Evolutionary conservation across 345 rosid species (phyloP).

Genomic region (Syzygium aromaticum): DNA sequence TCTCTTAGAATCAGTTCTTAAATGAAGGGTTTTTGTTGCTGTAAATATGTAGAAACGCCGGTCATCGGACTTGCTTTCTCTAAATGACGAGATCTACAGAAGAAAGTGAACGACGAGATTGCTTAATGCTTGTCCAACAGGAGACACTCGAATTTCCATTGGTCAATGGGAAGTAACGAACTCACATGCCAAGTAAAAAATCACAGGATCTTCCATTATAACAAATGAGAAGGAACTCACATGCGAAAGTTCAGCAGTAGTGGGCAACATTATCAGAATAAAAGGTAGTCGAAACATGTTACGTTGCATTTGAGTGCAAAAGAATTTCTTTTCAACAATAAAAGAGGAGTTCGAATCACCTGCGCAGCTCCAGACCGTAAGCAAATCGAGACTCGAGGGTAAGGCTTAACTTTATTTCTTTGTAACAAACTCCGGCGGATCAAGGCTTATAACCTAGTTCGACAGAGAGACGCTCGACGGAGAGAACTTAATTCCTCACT

Average conservation of each 20-base stretch:
- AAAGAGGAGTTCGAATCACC: neutral
- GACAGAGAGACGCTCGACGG: neutral
- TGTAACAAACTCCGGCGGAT: neutral
- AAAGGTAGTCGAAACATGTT: neutral
- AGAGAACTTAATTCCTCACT: neutral
- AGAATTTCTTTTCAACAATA: neutral
- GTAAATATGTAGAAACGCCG: conserved; percentile 87
- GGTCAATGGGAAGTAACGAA: neutral
- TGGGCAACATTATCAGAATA: neutral
- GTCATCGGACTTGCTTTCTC: conserved; percentile 97
- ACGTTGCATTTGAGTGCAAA: neutral
- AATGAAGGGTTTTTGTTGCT: conserved; percentile 93
- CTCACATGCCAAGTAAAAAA: neutral
- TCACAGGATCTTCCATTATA: neutral
- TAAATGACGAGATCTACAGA: conserved; percentile 80
- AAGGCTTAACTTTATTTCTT: neutral
- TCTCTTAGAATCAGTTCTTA: conserved; percentile 70
- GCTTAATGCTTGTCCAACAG: neutral
- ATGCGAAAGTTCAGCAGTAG: neutral
- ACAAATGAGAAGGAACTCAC: neutral
- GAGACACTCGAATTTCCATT: neutral
- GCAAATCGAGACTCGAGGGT: neutral
- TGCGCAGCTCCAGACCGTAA: neutral
- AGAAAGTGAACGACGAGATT: conserved; percentile 4
- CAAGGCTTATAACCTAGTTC: neutral